Evolutionary conservation across 2,329 filamentous ascomycete species (phyloP).

Genomic region (Epichloe sibirici): DNA sequence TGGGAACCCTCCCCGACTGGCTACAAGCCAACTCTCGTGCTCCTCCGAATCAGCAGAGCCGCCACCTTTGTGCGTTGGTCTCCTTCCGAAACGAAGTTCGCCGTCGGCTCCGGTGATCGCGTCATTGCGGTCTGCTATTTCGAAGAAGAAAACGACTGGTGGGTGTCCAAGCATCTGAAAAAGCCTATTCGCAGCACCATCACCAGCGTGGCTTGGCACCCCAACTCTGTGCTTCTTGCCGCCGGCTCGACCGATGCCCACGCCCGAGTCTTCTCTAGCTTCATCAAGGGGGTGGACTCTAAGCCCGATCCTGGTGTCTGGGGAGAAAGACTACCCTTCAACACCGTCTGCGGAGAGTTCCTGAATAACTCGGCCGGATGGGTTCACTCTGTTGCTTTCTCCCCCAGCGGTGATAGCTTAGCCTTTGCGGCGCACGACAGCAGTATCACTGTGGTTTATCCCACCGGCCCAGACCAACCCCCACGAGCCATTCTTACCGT

Average conservation of each 20-base stretch:
- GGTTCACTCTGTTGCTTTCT: constrained; percentile 90
- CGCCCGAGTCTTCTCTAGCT: constrained; percentile 85
- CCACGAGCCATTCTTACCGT: constrained; percentile 84
- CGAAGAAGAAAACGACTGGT: constrained; percentile 99
- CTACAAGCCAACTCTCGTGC: constrained; percentile 94
- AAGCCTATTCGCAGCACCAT: constrained; percentile 97
- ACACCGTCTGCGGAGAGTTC: constrained; percentile 94
- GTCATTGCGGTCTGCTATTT: constrained; percentile 98
- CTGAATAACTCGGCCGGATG: constrained; percentile 93
- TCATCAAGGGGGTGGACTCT: constrained; percentile 88
- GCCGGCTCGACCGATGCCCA: constrained; percentile 97
- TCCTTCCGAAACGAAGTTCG: constrained; percentile 92
- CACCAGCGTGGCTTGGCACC: constrained; percentile 91
- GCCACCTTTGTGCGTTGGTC: constrained; percentile 97
- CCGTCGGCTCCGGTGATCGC: constrained; percentile 88
- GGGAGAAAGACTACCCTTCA: constrained; percentile 94
- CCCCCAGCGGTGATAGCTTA: constrained; percentile 81
- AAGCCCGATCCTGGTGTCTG: constrained; percentile 78
- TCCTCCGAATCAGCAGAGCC: constrained; percentile 91
- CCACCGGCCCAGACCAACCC: constrained; percentile 77
- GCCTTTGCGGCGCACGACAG: constrained; percentile 93
- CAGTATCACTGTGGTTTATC: constrained; percentile 93
- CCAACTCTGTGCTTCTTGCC: constrained; percentile 88
- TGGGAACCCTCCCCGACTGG: constrained; percentile 90
- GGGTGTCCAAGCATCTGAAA: constrained; percentile 98